Evolutionary conservation across 2,329 filamentous ascomycete genomes (phyloP), one percentile per base, ranked within the genome.

Genomic region (Mollisiaceae sp.): DNA sequence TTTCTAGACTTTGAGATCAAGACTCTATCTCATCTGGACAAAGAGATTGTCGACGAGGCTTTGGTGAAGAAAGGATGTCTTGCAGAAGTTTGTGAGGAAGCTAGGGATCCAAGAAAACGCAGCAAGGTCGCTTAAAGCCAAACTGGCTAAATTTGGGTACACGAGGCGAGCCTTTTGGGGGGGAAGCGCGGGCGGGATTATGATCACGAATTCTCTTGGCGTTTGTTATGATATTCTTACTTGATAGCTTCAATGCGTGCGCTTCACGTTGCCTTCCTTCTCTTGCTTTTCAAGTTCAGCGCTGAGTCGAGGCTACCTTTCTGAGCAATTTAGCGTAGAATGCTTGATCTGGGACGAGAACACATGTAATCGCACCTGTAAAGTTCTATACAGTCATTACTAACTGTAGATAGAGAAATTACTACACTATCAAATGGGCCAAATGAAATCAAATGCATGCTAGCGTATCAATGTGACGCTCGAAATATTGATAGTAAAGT

Each of bases 1-100:
- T 77, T 78, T 64, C 65, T 80, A 1, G 75, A 79, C 32, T 76
- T 76, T 24, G 77, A 76, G 70, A 72, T 79, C 60, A 70, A 70
- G 27, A 67, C 72, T 39, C 54, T 77, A 4, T 62, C 62, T 15
- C 73, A 74, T 63, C 68, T 77, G 18, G 74, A 75, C 56, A 65
- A 68, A 4, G 77, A 79, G 62, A 75, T 78, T 63, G 72, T 76
- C 52, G 74, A 77, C 41, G 74, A 77, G 60, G 63, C 67, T 20
- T 64, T 72, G 45, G 72, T 76, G 0, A 59, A 67, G 56, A 74
- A 71, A 54, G 75, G 75, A n/a, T 64, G 65, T 39, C 32, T 77
- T 36, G 65, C 63, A 5, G 74, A 75, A 24, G 68, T 73, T 11
- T 75, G 74, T 45, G 67, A 62, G 4, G 71, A 72, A 22, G 72